phyloP scores from a whole-genome alignment of 2,329 filamentous ascomycete species.

The Trichoderma sp. region DNA sequence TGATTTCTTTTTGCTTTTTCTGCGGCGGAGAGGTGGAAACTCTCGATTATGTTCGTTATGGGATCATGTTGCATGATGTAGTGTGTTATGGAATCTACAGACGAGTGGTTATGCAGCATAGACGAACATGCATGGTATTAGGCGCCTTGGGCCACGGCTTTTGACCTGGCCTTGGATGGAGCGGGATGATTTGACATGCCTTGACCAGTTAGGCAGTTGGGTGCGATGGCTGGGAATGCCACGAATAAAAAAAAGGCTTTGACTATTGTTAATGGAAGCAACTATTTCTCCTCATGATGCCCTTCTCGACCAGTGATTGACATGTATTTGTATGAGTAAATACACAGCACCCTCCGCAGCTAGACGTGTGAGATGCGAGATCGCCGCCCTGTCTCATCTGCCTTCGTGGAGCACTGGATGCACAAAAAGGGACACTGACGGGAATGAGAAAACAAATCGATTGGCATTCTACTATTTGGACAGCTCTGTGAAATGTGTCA shows the following conservation, averaged over 20 bases:
- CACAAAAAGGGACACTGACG: neutral
- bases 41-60: slow-evolving; percentile 25
- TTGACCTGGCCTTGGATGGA: slow-evolving; percentile 16
- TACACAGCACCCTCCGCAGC: neutral
- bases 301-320: neutral
- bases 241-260: slow-evolving; percentile 38
- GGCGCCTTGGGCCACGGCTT: slow-evolving; percentile 20
- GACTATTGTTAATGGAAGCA: slow-evolving; percentile 36
- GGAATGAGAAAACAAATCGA: neutral
- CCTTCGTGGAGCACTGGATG: neutral
- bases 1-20: neutral
- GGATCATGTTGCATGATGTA: slow-evolving; percentile 32
- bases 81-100: slow-evolving; percentile 17
- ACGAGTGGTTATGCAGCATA: slow-evolving; percentile 22
- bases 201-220: slow-evolving; percentile 22
- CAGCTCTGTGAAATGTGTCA: neutral
- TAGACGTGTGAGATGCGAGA: too few species aligned
- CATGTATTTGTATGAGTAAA: neutral
- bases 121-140: slow-evolving; percentile 23
- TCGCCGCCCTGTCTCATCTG: neutral
- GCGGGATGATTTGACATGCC: slow-evolving; percentile 19
- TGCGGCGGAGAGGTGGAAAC: slow-evolving; percentile 14
- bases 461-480: too few species aligned
- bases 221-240: slow-evolving; percentile 6
- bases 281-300: neutral